Base-by-base conservation (phyloP, 1,139 yeast genomes). In the Entelexis sorbosivorans region DNA sequence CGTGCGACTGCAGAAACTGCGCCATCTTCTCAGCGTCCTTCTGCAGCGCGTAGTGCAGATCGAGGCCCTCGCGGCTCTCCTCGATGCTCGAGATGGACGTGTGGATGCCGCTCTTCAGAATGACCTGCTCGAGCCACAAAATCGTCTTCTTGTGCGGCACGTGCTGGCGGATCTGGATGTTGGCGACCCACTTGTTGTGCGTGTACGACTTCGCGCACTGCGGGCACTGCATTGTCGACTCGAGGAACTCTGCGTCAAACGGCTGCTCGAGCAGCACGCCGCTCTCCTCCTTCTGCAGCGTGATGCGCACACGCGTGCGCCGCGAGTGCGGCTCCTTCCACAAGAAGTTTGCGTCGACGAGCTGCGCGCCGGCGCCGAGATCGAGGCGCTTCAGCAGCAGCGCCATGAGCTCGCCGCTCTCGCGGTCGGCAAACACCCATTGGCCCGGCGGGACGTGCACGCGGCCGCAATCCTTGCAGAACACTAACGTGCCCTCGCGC, bases 251-350 rank as follows among this genome's bases (percentile, higher is more conserved):
- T n/a, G 88, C 96, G 67, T 86, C 96, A 66, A 91, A 88, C 32
- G 87, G 78, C 69, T 93, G 98, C 66, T 93, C 96, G 34, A 93
- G 80, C 59, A 89, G 84, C 32, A 96, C 88, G 63, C 86, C 87
- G 38, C 40, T 29, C 51, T 95, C 96, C 68, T 91, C 98, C 59
- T 97, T 97, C 68, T 91, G 97, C 28, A 91, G 95, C 0, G 96
- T 86, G 52, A 93, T 70, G 64, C 88, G 88, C 58, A 93, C 79
- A 67, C 89, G 79, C 56, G 91, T 79, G 72, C 98, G 81, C 68
- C 98, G 79, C 33, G 97, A 88, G 68, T 93, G 99, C 3, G 99
- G 98, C 70, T 93, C 99, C 0, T 98, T 93, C 99, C 99, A 93
- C 56, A 93, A 79, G 63, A 88, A 93, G 14, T 91, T 77, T 4